phyloP scores from a whole-genome alignment of 1,284 basidiomycete genomes.

The Retiboletus flavoniger region DNA sequence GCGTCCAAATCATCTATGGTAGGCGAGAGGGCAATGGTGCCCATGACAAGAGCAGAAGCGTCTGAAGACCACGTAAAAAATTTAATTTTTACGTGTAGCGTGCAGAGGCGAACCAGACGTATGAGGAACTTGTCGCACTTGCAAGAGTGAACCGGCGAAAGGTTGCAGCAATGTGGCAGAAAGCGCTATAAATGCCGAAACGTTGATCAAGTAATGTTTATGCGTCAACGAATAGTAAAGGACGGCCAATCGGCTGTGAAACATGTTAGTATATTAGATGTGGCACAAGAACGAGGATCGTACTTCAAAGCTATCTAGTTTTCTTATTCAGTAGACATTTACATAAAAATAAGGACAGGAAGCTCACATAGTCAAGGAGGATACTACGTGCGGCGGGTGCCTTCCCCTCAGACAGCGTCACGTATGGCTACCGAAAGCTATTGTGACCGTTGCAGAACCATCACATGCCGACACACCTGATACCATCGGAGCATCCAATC shows the following conservation, averaged over 20 bases:
- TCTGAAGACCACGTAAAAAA: slow-evolving; percentile 29
- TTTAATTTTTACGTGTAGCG: background rate
- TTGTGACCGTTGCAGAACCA: slow-evolving; percentile 19
- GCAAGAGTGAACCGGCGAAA: slow-evolving; percentile 56
- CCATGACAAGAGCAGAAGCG: slow-evolving; percentile 39
- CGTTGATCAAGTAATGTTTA: slow-evolving; percentile 50
- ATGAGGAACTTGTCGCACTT: slow-evolving; percentile 43
- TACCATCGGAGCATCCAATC: slow-evolving; percentile 51
- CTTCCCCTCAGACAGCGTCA: slow-evolving; percentile 50
- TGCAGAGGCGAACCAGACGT: slow-evolving; percentile 33
- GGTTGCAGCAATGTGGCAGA: slow-evolving; percentile 50
- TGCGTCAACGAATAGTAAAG: slow-evolving; percentile 44
- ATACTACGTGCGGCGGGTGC: slow-evolving; percentile 54
- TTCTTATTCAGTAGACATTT: background rate
- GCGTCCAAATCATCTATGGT: slow-evolving; percentile 45
- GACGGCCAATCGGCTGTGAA: slow-evolving; percentile 35
- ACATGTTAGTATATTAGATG: slow-evolving; percentile 7
- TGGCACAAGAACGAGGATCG: background rate
- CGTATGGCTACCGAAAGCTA: slow-evolving; percentile 46
- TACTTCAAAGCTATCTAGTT: slow-evolving; percentile 47
- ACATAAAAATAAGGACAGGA: background rate
- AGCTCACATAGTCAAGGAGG: slow-evolving; percentile 60
- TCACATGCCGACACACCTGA: slow-evolving; percentile 40
- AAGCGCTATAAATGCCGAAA: slow-evolving; percentile 47
- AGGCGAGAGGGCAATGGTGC: slow-evolving; percentile 44